Conservation (phyloP, 202 grass and related monocot genomes). For the Setaria viridis region DNA sequence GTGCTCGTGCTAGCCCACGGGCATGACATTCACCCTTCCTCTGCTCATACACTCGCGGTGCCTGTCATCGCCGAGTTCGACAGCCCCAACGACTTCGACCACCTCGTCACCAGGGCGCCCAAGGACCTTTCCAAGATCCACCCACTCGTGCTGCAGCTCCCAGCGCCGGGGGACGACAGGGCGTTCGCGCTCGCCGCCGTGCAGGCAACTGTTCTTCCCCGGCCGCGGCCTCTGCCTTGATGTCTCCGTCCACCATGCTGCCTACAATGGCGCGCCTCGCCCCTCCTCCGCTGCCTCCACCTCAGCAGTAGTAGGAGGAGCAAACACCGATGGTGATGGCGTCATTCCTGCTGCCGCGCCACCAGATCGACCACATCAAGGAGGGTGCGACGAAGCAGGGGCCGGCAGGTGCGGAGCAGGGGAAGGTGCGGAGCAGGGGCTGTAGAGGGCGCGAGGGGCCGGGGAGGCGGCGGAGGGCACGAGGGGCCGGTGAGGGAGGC, state of each 20-base stretch:
- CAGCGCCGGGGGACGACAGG: slow-evolving; percentile 22
- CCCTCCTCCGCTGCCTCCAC: background rate
- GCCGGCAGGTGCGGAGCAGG: no score
- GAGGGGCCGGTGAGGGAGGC: no score
- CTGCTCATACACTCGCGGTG: slow-evolving; percentile 18
- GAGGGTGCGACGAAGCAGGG: slow-evolving; percentile 6
- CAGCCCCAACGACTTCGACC: slow-evolving; percentile 21
- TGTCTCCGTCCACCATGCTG: slow-evolving; percentile 65
- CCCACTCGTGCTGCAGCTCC: slow-evolving; percentile 43
- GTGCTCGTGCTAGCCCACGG: no score
- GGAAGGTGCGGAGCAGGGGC: no score
- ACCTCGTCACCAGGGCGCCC: slow-evolving; percentile 20
- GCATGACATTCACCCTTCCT: background rate
- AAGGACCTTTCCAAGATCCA: slow-evolving; percentile 33
- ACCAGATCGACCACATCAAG: slow-evolving; percentile 58
- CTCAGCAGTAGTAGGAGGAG: background rate
- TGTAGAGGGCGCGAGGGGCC: no score
- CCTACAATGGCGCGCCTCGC: slow-evolving; percentile 42
- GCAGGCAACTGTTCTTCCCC: slow-evolving; percentile 64
- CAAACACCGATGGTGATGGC: slow-evolving; percentile 33
- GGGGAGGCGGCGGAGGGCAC: no score
- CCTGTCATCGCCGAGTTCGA: slow-evolving; percentile 28
- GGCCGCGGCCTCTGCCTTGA: slow-evolving; percentile 56
- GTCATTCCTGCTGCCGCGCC: slow-evolving; percentile 53
- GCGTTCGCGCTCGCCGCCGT: slow-evolving; percentile 38